A percentile compares a stretch with the other conserved stretches of the same genome.
Conservation (phyloP, 306 rosid genomes). For the Pachyrhizus erosus region DNA sequence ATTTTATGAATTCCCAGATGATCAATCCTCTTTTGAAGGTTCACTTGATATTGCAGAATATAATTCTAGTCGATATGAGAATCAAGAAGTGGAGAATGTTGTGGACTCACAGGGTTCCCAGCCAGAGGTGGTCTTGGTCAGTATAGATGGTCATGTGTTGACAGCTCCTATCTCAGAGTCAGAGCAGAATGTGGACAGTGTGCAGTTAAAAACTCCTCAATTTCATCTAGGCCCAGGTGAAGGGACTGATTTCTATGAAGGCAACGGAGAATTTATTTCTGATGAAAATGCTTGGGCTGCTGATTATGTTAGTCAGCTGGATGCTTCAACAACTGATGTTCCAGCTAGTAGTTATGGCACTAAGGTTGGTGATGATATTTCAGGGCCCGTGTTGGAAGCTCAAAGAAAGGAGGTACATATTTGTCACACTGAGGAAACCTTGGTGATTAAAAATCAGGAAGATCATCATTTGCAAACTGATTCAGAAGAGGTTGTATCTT, state of each 20-base stretch:
- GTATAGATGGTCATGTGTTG: constrained; percentile 91
- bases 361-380: constrained; percentile 37
- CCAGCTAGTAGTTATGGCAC: constrained; percentile 24
- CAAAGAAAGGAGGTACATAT: constrained; percentile 52
- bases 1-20: constrained; percentile 76
- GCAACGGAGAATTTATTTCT: constrained; percentile 60
- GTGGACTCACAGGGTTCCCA: constrained; percentile 63
- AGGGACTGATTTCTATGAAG: constrained; percentile 76
- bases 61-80: constrained; percentile 62
- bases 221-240: constrained; percentile 94
- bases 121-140: constrained; percentile 85
- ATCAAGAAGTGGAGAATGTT: constrained; percentile 55
- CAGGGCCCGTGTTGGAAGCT: constrained; percentile 44
- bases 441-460: constrained; percentile 46
- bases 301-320: constrained; percentile 63
- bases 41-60: constrained; percentile 69
- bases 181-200: constrained; percentile 67
- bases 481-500: constrained; percentile 53
- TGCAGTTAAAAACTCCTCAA: constrained; percentile 80
- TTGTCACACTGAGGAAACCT: constrained; percentile 50
- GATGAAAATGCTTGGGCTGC: constrained; percentile 75
- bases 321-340: constrained; percentile 51
- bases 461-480: constrained; percentile 42
- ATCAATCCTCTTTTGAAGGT: constrained; percentile 68
- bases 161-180: constrained; percentile 82